A percentile compares a stretch with the other conserved stretches of the same genome.
Evolutionary conservation across 306 rosid species (phyloP).

Genomic region (Cicer judaicum): DNA sequence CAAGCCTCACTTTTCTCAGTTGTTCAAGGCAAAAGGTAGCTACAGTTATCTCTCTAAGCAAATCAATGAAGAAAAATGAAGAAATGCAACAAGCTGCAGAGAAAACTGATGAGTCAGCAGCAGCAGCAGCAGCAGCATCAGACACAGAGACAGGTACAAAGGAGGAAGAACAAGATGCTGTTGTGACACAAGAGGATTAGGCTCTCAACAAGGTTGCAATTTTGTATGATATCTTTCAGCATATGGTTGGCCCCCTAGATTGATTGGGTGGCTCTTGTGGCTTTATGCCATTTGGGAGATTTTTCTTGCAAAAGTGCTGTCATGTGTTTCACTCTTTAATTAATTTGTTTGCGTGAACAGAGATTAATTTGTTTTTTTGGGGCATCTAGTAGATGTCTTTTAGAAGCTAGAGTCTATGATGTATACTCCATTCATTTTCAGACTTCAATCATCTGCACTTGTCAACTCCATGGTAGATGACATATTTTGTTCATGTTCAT

Average conservation of each 20-base stretch:
- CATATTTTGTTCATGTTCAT: neutral
- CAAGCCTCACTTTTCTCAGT: constrained; percentile 79
- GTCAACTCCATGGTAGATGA: no score
- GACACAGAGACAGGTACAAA: constrained; percentile 31
- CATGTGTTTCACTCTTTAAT: neutral
- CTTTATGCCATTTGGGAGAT: neutral
- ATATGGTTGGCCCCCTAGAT: neutral
- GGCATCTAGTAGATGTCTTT: constrained; percentile 2
- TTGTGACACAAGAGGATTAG: constrained; percentile 23
- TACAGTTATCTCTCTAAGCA: constrained; percentile 60
- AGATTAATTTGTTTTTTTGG: neutral
- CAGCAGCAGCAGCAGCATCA: neutral
- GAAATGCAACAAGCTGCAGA: neutral
- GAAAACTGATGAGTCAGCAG: constrained; percentile 12
- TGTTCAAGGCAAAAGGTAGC: constrained; percentile 85
- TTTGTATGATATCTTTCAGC: neutral
- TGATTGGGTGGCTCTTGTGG: constrained; percentile 14
- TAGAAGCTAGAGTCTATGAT: neutral
- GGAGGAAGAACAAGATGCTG: constrained; percentile 32
- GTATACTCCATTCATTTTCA: neutral
- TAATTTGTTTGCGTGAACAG: constrained; percentile 10
- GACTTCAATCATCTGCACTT: no score
- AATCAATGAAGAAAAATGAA: constrained; percentile 59
- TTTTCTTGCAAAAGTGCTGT: constrained; percentile 5
- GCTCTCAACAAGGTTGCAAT: constrained; percentile 15